Evolutionary conservation across 1,284 basidiomycete species (phyloP).

Genomic region (Amylostereum chailletii): DNA sequence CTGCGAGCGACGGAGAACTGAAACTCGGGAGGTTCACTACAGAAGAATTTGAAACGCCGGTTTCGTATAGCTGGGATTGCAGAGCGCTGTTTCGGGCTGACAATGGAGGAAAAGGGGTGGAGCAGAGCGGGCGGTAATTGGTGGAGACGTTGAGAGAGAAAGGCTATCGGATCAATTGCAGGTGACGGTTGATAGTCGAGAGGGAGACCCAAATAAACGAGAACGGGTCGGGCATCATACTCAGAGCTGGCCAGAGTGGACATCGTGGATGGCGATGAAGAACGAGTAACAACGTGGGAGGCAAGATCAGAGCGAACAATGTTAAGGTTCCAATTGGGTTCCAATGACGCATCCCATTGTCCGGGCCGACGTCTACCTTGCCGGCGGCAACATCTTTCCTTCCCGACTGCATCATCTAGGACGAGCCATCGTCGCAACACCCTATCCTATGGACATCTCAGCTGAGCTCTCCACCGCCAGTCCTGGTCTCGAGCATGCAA

Average conservation of each 20-base stretch:
- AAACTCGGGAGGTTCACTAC: conserved; percentile 44
- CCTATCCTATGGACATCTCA: too few relatives aligned
- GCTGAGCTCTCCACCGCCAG: not conserved
- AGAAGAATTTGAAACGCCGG: conserved; percentile 52
- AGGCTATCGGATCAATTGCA: conserved; percentile 45
- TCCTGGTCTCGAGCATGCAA: not conserved
- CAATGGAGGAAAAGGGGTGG: conserved; percentile 46
- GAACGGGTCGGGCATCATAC: conserved; percentile 20
- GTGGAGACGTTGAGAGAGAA: conserved; percentile 49
- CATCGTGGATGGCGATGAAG: not conserved
- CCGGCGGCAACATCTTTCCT: not conserved
- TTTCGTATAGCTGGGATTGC: conserved; percentile 57
- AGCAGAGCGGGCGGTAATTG: conserved; percentile 63
- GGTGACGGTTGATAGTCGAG: conserved; percentile 51
- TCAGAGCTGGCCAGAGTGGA: not conserved
- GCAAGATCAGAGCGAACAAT: not conserved
- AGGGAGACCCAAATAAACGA: conserved; percentile 58
- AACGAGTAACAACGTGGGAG: not conserved
- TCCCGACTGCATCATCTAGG: not conserved
- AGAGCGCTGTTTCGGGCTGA: conserved; percentile 60
- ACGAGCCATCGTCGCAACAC: conserved; percentile 2
- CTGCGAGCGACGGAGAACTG: conserved; percentile 39
- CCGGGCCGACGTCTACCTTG: not conserved
- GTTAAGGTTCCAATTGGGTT: not conserved
- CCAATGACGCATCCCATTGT: not conserved